Evolutionary conservation across 345 rosid genomes (phyloP).

Genomic region (Brassica incana): DNA sequence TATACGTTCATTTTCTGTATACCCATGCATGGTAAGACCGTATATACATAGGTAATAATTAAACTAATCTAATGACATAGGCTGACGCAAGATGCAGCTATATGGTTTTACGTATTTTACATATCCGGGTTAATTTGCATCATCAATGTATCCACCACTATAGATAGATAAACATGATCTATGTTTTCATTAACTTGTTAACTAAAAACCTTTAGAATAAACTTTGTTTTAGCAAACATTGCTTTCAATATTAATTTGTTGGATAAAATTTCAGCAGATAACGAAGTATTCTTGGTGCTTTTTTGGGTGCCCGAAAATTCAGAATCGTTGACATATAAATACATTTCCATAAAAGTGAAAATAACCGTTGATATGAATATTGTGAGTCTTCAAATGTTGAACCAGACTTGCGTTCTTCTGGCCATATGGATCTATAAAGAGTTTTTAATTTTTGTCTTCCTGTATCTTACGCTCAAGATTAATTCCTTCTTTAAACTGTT

Average conservation of each 20-base stretch:
- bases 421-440: background rate
- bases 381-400: background rate
- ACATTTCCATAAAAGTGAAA: background rate
- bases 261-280: background rate
- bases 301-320: background rate
- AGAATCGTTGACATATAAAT: background rate
- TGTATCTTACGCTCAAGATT: background rate
- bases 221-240: too few species aligned
- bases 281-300: background rate
- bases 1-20: background rate
- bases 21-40: conserved; percentile 25
- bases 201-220: too few species aligned
- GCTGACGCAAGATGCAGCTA: conserved; percentile 25
- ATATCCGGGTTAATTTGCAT: background rate
- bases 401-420: background rate
- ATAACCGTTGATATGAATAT: background rate
- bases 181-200: too few species aligned
- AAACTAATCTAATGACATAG: conserved; percentile 1
- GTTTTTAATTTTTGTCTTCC: background rate
- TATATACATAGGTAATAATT: background rate
- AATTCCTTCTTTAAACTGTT: background rate
- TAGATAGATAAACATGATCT: background rate
- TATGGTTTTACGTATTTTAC: conserved; percentile 19
- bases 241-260: background rate
- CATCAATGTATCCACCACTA: background rate